A percentile compares a stretch with the other conserved stretches of the same genome.
Conservation (phyloP, 768 basidiomycete species). For the Boletus pseudopeckii region DNA sequence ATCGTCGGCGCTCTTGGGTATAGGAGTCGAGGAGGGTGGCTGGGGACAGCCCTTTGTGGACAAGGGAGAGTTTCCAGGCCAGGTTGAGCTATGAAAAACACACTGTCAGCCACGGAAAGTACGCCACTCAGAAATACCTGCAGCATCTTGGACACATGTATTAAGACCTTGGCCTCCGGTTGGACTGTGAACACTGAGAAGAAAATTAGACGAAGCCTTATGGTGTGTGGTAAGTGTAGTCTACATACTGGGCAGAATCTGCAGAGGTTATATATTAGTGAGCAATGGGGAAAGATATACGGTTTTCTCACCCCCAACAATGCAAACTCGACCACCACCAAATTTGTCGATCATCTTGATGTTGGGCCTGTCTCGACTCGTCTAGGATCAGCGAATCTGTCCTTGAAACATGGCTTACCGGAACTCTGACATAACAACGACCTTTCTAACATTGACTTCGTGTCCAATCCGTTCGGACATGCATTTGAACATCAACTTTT, state of each 20-base stretch:
- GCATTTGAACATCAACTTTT: slow-evolving; percentile 27
- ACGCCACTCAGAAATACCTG: slow-evolving; percentile 20
- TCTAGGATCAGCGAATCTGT: neutral
- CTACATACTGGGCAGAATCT: slow-evolving; percentile 46
- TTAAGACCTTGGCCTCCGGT: slow-evolving; percentile 35
- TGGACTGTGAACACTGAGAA: slow-evolving; percentile 22
- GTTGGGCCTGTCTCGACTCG: slow-evolving; percentile 36
- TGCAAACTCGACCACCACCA: slow-evolving; percentile 41
- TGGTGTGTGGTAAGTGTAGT: neutral
- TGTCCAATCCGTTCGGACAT: slow-evolving; percentile 28
- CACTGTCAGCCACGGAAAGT: neutral
- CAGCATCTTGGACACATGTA: slow-evolving; percentile 38
- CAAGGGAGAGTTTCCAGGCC: slow-evolving; percentile 44
- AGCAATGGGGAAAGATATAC: neutral
- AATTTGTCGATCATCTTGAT: slow-evolving; percentile 47
- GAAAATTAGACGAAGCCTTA: neutral
- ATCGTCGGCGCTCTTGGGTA: slow-evolving; percentile 19
- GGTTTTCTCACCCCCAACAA: slow-evolving; percentile 39
- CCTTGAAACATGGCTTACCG: slow-evolving; percentile 20
- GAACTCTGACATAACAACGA: slow-evolving; percentile 26
- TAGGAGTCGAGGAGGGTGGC: slow-evolving; percentile 40
- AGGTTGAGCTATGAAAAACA: slow-evolving; percentile 35
- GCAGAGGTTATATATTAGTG: neutral
- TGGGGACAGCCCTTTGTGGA: slow-evolving; percentile 36
- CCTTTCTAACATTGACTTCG: slow-evolving; percentile 32